Percentiles rank a stretch among this genome's conserved stretches.
These are phyloP conservation scores for Calonectria montana DNA, from an alignment of 2,329 filamentous ascomycete genomes.

Conservation along the genomic window DNA sequence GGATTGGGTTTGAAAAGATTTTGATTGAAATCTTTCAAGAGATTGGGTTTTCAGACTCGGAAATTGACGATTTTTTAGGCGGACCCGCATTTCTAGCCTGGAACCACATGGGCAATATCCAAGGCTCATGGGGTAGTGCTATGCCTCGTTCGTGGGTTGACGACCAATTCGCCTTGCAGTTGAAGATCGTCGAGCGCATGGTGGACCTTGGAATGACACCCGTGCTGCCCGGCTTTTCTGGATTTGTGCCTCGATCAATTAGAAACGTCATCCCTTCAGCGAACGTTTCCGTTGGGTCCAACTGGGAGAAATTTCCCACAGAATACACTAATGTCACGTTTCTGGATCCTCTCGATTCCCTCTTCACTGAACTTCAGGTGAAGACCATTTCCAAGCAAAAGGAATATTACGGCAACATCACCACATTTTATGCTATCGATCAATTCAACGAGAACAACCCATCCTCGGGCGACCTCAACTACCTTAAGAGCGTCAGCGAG, in stretches of 20 bases:
- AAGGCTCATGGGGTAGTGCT: not conserved
- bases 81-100: not conserved
- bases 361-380: not conserved
- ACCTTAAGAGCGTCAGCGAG: not conserved
- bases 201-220: not conserved
- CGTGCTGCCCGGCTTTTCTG: not conserved
- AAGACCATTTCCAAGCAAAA: not conserved
- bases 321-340: not conserved
- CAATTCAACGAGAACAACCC: not conserved
- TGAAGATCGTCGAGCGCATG: not conserved
- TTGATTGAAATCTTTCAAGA: not conserved
- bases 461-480: not conserved
- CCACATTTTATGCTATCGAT: not conserved
- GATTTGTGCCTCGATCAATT: not conserved
- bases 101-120: not conserved
- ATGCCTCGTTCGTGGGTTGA: not conserved
- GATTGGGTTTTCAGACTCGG: not conserved
- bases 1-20: not conserved
- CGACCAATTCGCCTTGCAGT: not conserved
- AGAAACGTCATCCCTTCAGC: not conserved
- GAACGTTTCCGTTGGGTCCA: not conserved
- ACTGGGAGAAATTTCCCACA: not conserved
- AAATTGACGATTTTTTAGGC: not conserved
- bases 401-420: not conserved
- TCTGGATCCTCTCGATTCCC: not conserved